A percentile compares a stretch with the other conserved stretches of the same genome.
Conservation (phyloP, 352 stramenopile genomes). For the Aphanomyces astaci region DNA sequence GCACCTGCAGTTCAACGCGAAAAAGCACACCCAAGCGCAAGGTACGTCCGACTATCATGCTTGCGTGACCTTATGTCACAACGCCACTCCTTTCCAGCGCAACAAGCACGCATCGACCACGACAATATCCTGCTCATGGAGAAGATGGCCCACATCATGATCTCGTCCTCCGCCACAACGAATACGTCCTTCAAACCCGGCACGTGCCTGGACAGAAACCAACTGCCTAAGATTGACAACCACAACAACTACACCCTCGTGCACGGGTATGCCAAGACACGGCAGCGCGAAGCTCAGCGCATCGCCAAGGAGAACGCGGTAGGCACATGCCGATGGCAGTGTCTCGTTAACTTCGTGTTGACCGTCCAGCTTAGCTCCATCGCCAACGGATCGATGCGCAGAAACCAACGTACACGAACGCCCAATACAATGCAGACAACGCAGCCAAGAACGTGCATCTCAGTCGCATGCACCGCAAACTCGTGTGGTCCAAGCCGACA, state of each 20-base stretch:
- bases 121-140: constrained; percentile 19
- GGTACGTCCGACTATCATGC: background rate
- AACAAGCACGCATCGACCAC: background rate
- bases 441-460: background rate
- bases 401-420: constrained; percentile 14
- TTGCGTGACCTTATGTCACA: too few relatives aligned
- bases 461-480: constrained; percentile 1
- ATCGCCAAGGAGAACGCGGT: constrained; percentile 20
- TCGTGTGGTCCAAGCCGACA: constrained; percentile 7
- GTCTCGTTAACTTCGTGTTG: too few relatives aligned
- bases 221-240: constrained; percentile 20
- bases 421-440: background rate
- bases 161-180: background rate
- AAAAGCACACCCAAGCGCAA: background rate
- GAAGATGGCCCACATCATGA: constrained; percentile 20
- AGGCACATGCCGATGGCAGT: too few relatives aligned
- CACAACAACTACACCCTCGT: constrained; percentile 20
- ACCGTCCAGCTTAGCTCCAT: background rate
- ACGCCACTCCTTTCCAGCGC: background rate
- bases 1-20: constrained; percentile 16
- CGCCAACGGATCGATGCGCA: constrained; percentile 6
- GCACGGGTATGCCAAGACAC: background rate
- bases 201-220: constrained; percentile 12
- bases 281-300: background rate
- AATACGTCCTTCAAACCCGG: constrained; percentile 1